phyloP scores from a whole-genome alignment of 2,329 filamentous ascomycete species.

The Furcasterigmium sp. region DNA sequence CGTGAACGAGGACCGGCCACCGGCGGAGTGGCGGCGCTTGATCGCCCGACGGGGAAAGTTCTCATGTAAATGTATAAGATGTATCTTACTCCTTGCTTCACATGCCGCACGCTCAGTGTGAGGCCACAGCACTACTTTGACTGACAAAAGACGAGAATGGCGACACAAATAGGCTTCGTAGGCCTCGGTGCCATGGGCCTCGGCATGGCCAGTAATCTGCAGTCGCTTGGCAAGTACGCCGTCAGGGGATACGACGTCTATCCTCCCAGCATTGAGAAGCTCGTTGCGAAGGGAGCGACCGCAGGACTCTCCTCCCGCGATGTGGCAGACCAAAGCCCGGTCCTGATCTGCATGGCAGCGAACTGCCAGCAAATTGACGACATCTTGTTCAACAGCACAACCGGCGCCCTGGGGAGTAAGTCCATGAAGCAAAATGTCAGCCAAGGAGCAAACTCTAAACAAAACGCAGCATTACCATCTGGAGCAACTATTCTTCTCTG shows the following conservation, averaged over 20 bases:
- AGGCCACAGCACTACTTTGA: no score
- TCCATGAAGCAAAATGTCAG: neutral
- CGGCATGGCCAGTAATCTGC: slow-evolving; percentile 27
- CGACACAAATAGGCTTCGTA: slow-evolving; percentile 22
- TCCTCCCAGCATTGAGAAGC: slow-evolving; percentile 19
- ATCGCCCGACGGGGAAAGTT: no score
- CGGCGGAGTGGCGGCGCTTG: no score
- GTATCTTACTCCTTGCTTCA: no score
- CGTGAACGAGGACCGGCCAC: no score
- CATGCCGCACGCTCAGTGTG: no score
- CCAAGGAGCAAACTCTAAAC: neutral
- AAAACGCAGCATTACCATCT: slow-evolving; percentile 6
- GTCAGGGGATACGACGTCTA: slow-evolving; percentile 27
- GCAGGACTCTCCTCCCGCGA: slow-evolving; percentile 16
- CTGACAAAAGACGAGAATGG: neutral
- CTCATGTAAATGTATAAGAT: no score
- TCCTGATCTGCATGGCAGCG: slow-evolving; percentile 30
- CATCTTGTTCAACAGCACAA: slow-evolving; percentile 20
- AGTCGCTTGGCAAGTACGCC: slow-evolving; percentile 19
- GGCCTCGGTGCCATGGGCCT: slow-evolving; percentile 32
- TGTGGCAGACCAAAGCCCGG: slow-evolving; percentile 18
- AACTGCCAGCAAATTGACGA: slow-evolving; percentile 25
- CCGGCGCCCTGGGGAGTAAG: neutral
- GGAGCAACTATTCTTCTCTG: slow-evolving; percentile 19
- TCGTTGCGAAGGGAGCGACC: slow-evolving; percentile 17